These are phyloP conservation scores for Ziziphus jujuba DNA, from an alignment of 306 rosid species.

Conservation along the genomic window DNA sequence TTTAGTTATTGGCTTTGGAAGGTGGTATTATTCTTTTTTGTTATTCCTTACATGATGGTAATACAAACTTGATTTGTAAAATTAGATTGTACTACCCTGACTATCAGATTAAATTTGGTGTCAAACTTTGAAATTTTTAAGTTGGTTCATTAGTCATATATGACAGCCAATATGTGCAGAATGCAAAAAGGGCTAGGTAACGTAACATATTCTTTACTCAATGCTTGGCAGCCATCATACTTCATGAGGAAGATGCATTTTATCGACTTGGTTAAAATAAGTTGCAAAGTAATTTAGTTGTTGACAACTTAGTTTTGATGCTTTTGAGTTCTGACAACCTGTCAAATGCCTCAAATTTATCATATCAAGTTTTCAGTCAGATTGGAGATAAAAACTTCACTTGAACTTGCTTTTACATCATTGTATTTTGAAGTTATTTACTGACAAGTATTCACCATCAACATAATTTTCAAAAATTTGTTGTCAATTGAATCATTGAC, in stretches of 20 bases:
- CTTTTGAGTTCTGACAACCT: constrained; percentile 5
- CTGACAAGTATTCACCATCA: neutral
- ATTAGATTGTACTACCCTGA: constrained; percentile 22
- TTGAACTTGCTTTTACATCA: neutral
- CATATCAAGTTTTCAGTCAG: constrained; percentile 3
- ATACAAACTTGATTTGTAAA: constrained; percentile 26
- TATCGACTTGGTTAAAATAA: constrained; percentile 25
- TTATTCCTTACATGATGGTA: constrained; percentile 30
- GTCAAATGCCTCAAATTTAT: constrained; percentile 6
- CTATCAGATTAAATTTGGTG: constrained; percentile 20
- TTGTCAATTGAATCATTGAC: neutral
- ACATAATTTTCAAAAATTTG: neutral
- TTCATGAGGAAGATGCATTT: constrained; percentile 16
- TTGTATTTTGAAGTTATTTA: neutral
- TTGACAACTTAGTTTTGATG: neutral
- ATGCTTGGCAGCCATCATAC: constrained; percentile 17
- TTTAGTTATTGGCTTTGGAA: constrained; percentile 32
- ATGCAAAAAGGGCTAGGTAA: constrained; percentile 26
- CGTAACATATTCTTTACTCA: neutral
- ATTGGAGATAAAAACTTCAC: neutral
- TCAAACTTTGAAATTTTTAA: constrained; percentile 11
- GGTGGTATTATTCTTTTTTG: constrained; percentile 17
- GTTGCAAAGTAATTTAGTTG: constrained; percentile 13
- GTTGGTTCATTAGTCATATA: constrained; percentile 6
- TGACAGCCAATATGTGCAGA: constrained; percentile 29